Conservation (phyloP, 2,329 filamentous ascomycete genomes). For the Aspergillus spinulosporus region DNA sequence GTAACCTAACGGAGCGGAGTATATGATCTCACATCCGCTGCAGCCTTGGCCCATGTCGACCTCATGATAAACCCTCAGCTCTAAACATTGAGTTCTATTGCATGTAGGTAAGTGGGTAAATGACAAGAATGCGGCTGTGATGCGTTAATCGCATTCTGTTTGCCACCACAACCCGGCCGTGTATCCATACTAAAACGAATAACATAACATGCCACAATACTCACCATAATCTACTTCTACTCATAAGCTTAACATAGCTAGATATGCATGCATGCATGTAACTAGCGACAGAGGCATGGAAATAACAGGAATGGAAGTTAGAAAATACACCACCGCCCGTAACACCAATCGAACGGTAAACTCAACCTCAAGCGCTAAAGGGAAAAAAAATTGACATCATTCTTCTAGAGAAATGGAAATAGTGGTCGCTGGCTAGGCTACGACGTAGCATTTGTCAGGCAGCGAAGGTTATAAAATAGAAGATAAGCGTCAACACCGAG, state of each 20-base stretch:
- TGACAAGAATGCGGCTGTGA: too few species aligned
- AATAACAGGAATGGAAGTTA: background rate
- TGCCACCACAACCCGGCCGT: too few species aligned
- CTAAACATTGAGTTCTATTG: too few species aligned
- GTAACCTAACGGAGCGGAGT: too few species aligned
- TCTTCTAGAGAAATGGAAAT: background rate
- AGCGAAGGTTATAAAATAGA: conserved; percentile 68
- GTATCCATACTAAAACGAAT: background rate
- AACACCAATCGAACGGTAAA: background rate
- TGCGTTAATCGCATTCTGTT: too few species aligned
- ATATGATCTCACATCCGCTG: too few species aligned
- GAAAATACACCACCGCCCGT: background rate
- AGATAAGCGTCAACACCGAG: conserved; percentile 84
- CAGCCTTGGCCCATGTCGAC: too few species aligned
- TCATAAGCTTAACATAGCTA: background rate
- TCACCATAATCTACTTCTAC: background rate
- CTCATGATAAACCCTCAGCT: too few species aligned
- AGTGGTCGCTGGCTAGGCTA: conserved; percentile 3
- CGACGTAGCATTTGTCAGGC: conserved; percentile 23
- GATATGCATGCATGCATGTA: background rate
- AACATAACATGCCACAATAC: background rate
- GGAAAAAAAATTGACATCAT: background rate
- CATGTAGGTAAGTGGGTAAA: too few species aligned
- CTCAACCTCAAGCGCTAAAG: background rate
- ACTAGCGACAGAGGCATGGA: background rate